Evolutionary conservation across 331 rosid species (phyloP), one percentile per base, ranked within the genome.

Genomic region (Acacia concinna): DNA sequence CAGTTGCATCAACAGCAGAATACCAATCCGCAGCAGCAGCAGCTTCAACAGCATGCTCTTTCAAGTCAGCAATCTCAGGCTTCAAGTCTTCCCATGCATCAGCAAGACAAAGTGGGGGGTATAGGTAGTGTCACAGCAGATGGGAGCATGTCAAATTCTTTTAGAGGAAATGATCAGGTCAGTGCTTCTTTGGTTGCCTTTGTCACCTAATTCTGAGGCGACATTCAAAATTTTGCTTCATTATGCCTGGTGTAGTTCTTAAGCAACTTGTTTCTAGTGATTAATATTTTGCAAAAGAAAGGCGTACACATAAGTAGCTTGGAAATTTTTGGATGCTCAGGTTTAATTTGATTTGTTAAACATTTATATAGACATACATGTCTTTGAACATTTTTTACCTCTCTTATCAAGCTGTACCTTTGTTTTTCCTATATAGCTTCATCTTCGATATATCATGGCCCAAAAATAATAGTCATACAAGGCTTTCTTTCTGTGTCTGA

Each of bases 91-190:
- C 93, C 79, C 84, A 76, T 92, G 81, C 99, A 91, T 43, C 99
- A 86, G 78, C 99, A 91, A 88, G 99, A 96, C 84, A 96, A 93
- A 82, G 88, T 88, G 74, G 97, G 92, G 84, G 98, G 90, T 56
- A 94, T 91, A 79, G 90, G 89, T 79, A 90, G 93, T 73, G 92
- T 88, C 76, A 88, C 87, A 44, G 85, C 92, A 84, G 98, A 96
- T 60, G 97, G 97, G 59, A 88, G 94, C 86, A 88, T 96, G 90
- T 89, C 99, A 28, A 96, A 93, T 81, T 91, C 98, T 54, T 96
- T 91, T 73, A 92, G 99, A 70, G 99, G 97, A 88, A 96, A 90
- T 86, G 99, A 96, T 49, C 99, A 96, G 97, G 99, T 96, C 88
- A 67, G 97, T 88, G 87, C 84, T 77, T 75, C 75, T 35, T 64